Conservation (phyloP, 2,329 filamentous ascomycete genomes). For the Hypoxylon sp. region DNA sequence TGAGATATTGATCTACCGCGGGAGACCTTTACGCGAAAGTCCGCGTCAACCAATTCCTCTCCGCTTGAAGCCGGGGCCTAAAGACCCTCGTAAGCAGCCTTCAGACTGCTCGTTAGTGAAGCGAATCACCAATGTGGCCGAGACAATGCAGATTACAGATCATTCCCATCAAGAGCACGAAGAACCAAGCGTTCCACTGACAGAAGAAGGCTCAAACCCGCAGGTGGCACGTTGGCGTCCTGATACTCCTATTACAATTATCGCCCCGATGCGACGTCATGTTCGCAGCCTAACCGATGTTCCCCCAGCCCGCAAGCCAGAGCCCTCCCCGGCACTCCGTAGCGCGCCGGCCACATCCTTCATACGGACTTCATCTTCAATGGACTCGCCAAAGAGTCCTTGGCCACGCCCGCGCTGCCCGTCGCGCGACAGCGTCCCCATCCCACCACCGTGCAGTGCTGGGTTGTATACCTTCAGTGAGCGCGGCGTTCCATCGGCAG, state of each 20-base stretch:
- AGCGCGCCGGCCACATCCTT: constrained; percentile 20
- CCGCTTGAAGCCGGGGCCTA: background rate
- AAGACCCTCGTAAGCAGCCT: background rate
- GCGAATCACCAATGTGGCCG: constrained; percentile 35
- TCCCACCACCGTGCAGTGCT: constrained; percentile 12
- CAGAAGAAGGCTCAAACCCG: constrained; percentile 21
- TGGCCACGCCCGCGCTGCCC: background rate
- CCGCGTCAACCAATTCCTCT: constrained; percentile 18
- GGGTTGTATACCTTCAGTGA: constrained; percentile 21
- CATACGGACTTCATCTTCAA: constrained; percentile 9
- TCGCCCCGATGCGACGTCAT: background rate
- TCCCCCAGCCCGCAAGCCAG: background rate
- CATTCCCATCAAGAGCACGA: constrained; percentile 24
- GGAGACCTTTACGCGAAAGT: constrained; percentile 14
- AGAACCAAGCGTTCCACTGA: constrained; percentile 29
- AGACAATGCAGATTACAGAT: constrained; percentile 24
- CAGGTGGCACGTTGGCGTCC: constrained; percentile 30
- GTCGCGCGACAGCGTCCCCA: background rate
- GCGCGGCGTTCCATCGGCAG: constrained; percentile 34
- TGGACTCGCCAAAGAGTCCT: constrained; percentile 7
- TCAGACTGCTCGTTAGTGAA: constrained; percentile 34
- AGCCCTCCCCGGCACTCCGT: background rate
- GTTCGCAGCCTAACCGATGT: background rate
- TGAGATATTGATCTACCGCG: background rate
- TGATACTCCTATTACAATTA: constrained; percentile 13